Evolutionary conservation across 2,329 filamentous ascomycete species (phyloP), one percentile per base, ranked within the genome.

Genomic region (Scytalidium lignicola): DNA sequence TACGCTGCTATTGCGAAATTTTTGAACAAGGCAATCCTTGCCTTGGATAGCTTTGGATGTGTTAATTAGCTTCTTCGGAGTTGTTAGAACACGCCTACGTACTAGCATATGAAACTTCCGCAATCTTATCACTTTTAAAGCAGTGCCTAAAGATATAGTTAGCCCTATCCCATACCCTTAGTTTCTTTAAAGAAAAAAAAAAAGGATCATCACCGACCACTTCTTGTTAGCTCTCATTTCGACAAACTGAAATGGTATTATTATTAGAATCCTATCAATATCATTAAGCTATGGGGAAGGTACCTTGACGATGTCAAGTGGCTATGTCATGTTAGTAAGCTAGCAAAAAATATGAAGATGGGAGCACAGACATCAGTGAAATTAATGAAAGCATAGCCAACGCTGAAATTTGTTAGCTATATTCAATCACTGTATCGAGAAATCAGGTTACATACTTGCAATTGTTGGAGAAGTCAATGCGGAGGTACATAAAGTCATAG

Each of bases 331-430:
- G 62, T 82, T 61, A 79, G 70, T 44, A 54, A 45, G 19, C 22
- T 37, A 20, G 19, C 47, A 21, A 40, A 5, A 19, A 43, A 22
- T 13, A 20, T n/a, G 22, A 22, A 32, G 8, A 26, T 9, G 19
- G 20, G 13, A 9, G 29, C 20, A 51, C 84, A 79, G 67, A 88
- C 85, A 65, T 90, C 83, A 41, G 84, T 80, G 59, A 97, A 96
- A 68, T 99, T 96, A 71, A 99, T 90, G 69, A 97, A 99, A 0
- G 90, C 92, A 67, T 97, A 97, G 42, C 93, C 93, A 51, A 97
- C 92, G 65, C 90, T 95, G 54, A 55, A 63, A 46, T 48, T 64
- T 32, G 68, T 67, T 47, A 66, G 56, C 54, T 67, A 75, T 17
- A 53, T 22, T 18, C 22, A 13, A 22, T n/a, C 26, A 40, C 10